Percentiles rank a stretch among this genome's conserved stretches.
phyloP scores from a whole-genome alignment of 2,329 filamentous ascomycete genomes.

The Biscogniauxia marginata region DNA sequence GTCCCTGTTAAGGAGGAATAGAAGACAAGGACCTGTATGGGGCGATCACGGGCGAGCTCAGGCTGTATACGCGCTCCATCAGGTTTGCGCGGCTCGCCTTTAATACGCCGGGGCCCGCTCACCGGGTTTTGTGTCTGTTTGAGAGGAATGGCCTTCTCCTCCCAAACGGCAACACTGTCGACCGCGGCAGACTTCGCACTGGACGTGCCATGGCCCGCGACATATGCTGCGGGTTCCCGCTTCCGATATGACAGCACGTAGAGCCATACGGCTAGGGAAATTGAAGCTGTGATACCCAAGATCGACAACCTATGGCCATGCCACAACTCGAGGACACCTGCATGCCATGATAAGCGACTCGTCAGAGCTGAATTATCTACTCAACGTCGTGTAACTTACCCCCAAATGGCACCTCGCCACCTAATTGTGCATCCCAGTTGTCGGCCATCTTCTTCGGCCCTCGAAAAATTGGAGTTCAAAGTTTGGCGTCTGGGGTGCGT shows the following conservation, averaged over 20 bases:
- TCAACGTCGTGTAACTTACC: constrained; percentile 5
- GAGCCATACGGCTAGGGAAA: constrained; percentile 35
- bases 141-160: constrained; percentile 16
- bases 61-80: constrained; percentile 33
- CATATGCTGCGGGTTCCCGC: not conserved
- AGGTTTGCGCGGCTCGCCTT: constrained; percentile 40
- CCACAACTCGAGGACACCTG: constrained; percentile 43
- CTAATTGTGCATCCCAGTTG: constrained; percentile 5
- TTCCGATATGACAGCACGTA: constrained; percentile 13
- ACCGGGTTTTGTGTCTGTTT: constrained; percentile 29
- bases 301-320: constrained; percentile 45
- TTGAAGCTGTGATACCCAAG: constrained; percentile 37
- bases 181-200: constrained; percentile 6
- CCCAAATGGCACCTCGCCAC: constrained; percentile 2
- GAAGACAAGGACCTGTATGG: constrained; percentile 76
- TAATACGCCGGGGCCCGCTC: constrained; percentile 49
- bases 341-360: not conserved
- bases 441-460: constrained; percentile 12
- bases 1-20: constrained; percentile 86
- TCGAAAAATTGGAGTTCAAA: constrained; percentile 1
- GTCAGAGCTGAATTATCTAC: not conserved
- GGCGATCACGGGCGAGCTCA: constrained; percentile 35
- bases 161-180: not conserved
- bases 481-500: not conserved
- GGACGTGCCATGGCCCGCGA: constrained; percentile 12